These are phyloP conservation scores for Chrysopogon serrulatus DNA, from an alignment of 176 grass and related monocot species.

Conservation along the genomic window DNA sequence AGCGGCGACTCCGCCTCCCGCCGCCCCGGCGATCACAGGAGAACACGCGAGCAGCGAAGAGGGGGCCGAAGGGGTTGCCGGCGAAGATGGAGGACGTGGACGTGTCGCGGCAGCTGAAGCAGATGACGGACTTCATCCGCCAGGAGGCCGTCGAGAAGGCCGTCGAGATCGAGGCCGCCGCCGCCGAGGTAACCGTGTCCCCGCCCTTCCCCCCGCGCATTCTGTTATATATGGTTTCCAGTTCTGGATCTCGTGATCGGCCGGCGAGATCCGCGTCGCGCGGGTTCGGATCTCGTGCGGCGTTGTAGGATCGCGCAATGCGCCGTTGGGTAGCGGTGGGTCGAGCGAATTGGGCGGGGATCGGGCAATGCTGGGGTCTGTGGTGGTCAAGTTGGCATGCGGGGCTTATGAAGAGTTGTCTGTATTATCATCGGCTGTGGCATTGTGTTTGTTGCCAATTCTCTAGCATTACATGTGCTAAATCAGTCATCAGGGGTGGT, in stretches of 20 bases:
- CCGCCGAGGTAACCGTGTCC: conserved; percentile 44
- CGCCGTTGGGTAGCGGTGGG: not conserved
- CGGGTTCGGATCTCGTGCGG: conserved; percentile 21
- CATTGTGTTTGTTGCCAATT: not conserved
- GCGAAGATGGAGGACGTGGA: conserved; percentile 51
- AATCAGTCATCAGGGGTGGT: not conserved
- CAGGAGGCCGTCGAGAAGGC: conserved; percentile 73
- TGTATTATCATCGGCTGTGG: not conserved
- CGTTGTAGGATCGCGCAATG: not conserved
- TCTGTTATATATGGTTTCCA: not conserved
- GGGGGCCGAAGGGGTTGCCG: not conserved
- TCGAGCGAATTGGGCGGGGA: not conserved
- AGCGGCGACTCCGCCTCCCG: not conserved
- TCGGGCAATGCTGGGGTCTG: not conserved
- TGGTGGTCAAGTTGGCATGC: too few species aligned
- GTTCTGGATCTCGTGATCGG: not conserved
- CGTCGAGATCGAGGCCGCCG: conserved; percentile 66
- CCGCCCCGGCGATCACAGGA: conserved; percentile 23
- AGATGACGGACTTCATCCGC: conserved; percentile 73
- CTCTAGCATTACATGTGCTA: not conserved
- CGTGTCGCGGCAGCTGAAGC: conserved; percentile 53
- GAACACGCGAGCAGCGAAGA: not conserved
- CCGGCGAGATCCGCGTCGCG: conserved; percentile 12
- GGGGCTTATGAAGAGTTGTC: not conserved
- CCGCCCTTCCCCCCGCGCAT: not conserved